phyloP scores from a whole-genome alignment of 23 red algal species.

The Gracilariopsis chorda region DNA sequence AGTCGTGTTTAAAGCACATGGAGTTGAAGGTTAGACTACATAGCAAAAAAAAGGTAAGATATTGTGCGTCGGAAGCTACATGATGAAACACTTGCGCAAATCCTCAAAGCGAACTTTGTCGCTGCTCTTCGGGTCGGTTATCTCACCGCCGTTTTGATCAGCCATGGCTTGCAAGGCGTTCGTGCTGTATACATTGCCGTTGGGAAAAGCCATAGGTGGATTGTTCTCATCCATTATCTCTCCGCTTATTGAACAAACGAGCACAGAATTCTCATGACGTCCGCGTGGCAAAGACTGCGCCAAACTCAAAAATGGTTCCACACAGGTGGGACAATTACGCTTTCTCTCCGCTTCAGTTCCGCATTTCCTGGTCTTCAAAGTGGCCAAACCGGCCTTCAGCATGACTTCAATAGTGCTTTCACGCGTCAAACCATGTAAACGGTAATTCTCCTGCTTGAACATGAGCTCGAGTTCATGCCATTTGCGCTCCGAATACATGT shows the following conservation, averaged over 20 bases:
- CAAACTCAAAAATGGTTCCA: constrained; percentile 78
- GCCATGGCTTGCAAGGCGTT: constrained; percentile 64
- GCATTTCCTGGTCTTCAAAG: constrained; percentile 91
- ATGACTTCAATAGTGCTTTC: constrained; percentile 84
- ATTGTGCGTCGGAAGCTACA: constrained; percentile 10
- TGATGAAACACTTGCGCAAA: constrained; percentile 56
- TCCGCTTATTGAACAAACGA: constrained; percentile 82
- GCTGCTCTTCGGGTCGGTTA: constrained; percentile 55
- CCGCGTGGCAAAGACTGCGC: constrained; percentile 82
- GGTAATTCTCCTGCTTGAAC: constrained; percentile 83
- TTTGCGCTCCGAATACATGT: constrained; percentile 79
- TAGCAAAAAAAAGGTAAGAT: no score
- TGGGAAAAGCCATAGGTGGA: constrained; percentile 86
- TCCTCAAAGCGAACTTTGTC: constrained; percentile 39
- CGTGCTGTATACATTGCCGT: constrained; percentile 94
- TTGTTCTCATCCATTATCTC: constrained; percentile 98
- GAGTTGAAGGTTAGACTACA: no score
- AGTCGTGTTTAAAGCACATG: constrained; percentile 16
- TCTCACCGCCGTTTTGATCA: constrained; percentile 53
- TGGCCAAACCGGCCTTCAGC: constrained; percentile 84
- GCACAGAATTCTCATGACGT: constrained; percentile 82
- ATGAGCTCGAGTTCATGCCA: constrained; percentile 81
- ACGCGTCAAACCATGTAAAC: constrained; percentile 75
- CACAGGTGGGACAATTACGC: constrained; percentile 91
- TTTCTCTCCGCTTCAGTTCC: constrained; percentile 65